Conservation (phyloP, 495 filamentous ascomycete genomes). For the Tuber microsphaerosporum region DNA sequence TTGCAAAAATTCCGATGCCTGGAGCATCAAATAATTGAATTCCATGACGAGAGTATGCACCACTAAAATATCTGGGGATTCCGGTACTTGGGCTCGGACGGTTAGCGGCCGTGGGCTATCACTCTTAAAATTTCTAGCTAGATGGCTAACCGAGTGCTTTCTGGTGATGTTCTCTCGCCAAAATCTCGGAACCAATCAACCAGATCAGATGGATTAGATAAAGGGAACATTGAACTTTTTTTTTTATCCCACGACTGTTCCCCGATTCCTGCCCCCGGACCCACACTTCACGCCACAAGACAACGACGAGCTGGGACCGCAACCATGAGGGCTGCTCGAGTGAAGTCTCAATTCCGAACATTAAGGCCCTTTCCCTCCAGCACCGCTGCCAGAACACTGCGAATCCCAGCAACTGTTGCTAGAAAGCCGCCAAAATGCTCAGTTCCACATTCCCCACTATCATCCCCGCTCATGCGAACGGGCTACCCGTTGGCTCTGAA, state of each 20-base stretch:
- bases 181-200: not conserved
- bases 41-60: not conserved
- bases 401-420: constrained; percentile 7
- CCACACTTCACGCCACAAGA: not conserved
- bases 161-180: not conserved
- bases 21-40: constrained; percentile 3
- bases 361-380: constrained; percentile 21
- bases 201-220: constrained; percentile 35
- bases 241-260: constrained; percentile 12
- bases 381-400: constrained; percentile 11
- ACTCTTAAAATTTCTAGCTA: not conserved
- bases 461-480: constrained; percentile 13
- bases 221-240: constrained; percentile 5
- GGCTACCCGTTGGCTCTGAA: constrained; percentile 19
- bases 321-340: constrained; percentile 27
- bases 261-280: constrained; percentile 6
- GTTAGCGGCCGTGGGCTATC: not conserved
- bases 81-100: not conserved
- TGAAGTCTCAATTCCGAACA: constrained; percentile 29
- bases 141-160: constrained; percentile 5
- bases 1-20: constrained; percentile 6
- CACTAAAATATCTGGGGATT: not conserved
- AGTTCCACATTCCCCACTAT: constrained; percentile 15
- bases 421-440: not conserved
- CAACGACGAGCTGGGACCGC: constrained; percentile 10